Evolutionary conservation across 495 filamentous ascomycete genomes (phyloP).

Genomic region (Penicillium steckii): DNA sequence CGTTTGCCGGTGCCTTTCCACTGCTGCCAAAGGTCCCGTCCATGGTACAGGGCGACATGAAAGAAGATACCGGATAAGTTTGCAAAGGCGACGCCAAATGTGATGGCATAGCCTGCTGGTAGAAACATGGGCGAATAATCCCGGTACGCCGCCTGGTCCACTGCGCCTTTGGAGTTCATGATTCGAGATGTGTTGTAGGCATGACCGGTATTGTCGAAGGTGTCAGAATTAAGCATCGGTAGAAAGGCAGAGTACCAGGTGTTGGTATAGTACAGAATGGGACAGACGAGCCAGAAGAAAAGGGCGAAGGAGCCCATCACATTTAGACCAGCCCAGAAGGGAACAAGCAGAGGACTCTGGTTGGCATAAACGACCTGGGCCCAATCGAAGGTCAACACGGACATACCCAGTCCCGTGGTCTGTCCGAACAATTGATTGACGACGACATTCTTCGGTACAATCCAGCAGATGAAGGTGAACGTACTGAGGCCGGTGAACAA

Average conservation of each 20-base stretch:
- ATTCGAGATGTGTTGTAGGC: constrained; percentile 44
- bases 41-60: constrained; percentile 63
- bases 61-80: constrained; percentile 65
- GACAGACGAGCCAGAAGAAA: constrained; percentile 88
- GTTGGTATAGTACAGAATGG: constrained; percentile 69
- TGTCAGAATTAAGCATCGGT: constrained; percentile 48
- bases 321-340: constrained; percentile 90
- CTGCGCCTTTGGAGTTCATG: constrained; percentile 36
- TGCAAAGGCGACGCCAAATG: constrained; percentile 71
- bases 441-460: constrained; percentile 69
- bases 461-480: constrained; percentile 90
- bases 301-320: constrained; percentile 80
- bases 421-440: constrained; percentile 71
- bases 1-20: constrained; percentile 58
- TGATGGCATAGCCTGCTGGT: constrained; percentile 47
- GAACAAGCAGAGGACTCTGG: constrained; percentile 79
- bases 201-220: constrained; percentile 45
- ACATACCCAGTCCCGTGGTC: constrained; percentile 68
- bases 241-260: constrained; percentile 58
- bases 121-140: constrained; percentile 49
- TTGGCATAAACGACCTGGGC: constrained; percentile 84
- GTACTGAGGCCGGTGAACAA: constrained; percentile 84
- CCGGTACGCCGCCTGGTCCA: constrained; percentile 41
- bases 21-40: constrained; percentile 59
- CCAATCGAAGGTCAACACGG: constrained; percentile 92